Evolutionary conservation across 306 rosid genomes (phyloP).

Genomic region (Lupinus albus): DNA sequence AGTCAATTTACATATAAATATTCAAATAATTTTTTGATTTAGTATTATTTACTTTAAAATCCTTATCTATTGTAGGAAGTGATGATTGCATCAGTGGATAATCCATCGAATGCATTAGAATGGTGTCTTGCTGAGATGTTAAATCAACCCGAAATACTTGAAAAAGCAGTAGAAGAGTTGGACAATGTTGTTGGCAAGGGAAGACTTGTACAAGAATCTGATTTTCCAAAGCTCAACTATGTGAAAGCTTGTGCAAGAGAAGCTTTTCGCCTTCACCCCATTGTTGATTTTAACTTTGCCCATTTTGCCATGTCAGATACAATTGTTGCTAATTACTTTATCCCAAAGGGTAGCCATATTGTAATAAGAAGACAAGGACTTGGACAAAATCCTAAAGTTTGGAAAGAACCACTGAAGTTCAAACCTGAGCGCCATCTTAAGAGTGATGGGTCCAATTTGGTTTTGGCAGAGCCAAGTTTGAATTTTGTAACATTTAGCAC

Average conservation of each 20-base stretch:
- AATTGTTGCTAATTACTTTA: conserved; percentile 43
- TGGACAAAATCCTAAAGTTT: conserved; percentile 32
- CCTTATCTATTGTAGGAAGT: conserved; percentile 35
- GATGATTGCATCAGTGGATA: conserved; percentile 37
- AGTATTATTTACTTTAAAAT: too few relatives aligned
- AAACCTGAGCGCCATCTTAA: conserved; percentile 47
- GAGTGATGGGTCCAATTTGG: not conserved
- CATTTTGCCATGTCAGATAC: conserved; percentile 37
- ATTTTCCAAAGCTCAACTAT: conserved; percentile 44
- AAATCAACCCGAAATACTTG: conserved; percentile 34
- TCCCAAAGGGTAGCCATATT: conserved; percentile 52
- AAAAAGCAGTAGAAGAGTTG: conserved; percentile 42
- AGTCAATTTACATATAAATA: too few relatives aligned
- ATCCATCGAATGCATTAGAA: conserved; percentile 41
- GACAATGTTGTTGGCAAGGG: conserved; percentile 39
- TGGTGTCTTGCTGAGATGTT: conserved; percentile 48
- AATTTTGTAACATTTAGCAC: conserved; percentile 36
- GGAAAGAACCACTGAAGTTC: conserved; percentile 44
- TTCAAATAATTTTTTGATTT: too few relatives aligned
- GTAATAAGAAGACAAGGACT: conserved; percentile 42
- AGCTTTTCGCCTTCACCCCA: conserved; percentile 46
- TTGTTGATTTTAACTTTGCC: conserved; percentile 36
- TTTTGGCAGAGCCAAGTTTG: conserved; percentile 32
- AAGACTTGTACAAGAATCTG: conserved; percentile 45
- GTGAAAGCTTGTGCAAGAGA: conserved; percentile 44